Base-by-base conservation (phyloP, 1,139 yeast genomes). In the Arxiozyma heterogenica region DNA sequence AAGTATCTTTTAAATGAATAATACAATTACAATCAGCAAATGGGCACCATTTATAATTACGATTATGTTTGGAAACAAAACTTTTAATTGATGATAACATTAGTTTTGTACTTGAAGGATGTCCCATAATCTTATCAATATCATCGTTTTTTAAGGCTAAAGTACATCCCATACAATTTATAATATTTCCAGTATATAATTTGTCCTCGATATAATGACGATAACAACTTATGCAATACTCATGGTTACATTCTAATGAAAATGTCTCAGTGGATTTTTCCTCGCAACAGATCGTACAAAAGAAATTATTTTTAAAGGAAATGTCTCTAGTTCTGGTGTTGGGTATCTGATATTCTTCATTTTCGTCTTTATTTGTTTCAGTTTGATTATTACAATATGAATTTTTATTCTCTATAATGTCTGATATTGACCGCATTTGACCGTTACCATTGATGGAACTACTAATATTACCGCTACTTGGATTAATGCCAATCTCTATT, bases 21-120 rank as follows among this genome's bases (percentile, higher is more conserved):
- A 88, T 76, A 54, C 75, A 72, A 44, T 75, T 75, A 68, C 98
- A 93, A 64, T 87, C 95, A 0, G 95, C 86, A 1, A 86, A 84
- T 0, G 97, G 97, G 68, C 98, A 93, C 86, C 93, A 84, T 54
- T 69, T 71, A 59, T 78, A 79, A 61, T 76, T 77, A 44, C 72
- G 73, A 45, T 75, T 74, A 56, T 77, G 77, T 54, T 78, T 75
- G 47, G 79, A 80, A 22, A 88, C 79, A 60, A 75, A 82, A 18
- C 73, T 69, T 55, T 77, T 79, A 3, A 83, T 69, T 0, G 75
- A 71, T 9, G 70, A 68, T 41, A 63, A 61, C 59, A 72, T 61
- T 9, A 71, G 58, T 53, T 64, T 63, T 15, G 48, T 60, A 34
- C 67, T 64, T 23, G 69, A 65, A 12, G 62, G 62, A 27, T 64